Evolutionary conservation across 2,329 filamentous ascomycete genomes (phyloP), one percentile per base, ranked within the genome.

Genomic region (Bipolaris victoriae): DNA sequence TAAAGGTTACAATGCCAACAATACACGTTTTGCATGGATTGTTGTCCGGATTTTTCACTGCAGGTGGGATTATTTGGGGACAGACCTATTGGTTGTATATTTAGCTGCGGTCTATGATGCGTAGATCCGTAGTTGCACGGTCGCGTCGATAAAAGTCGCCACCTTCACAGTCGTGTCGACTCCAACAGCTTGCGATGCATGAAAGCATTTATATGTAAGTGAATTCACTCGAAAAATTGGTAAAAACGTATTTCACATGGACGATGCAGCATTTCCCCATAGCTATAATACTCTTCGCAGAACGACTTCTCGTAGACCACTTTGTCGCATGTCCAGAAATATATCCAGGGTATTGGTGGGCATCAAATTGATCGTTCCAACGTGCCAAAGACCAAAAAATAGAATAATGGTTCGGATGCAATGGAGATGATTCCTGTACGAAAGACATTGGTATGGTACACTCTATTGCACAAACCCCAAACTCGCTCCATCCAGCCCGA

Each of bases 401-500:
- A 24, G 36, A 22, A 53, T 11, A 24, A 13, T 33, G 37, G 37
- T 35, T 22, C 40, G 39, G 37, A n/a, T 52, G 52, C 50, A 57
- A 58, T 52, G 44, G 48, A 55, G 44, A 48, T 31, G 50, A 46
- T 57, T 60, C 44, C 43, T 60, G 54, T 51, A 57, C 47, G 31
- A 56, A 70, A 67, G 55, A 55, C 68, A 57, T 66, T 69, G 64
- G 64, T 75, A 68, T 67, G 72, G 66, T 77, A 77, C 75, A 77
- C 66, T 77, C 75, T 77, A 77, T 68, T 74, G 68, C 69, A 76
- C 73, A 76, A 50, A 55, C 65, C 50, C 57, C 55, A 50, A 52
- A 60, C 60, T 57, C 52, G 48, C 62, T 53, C 60, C 56, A 29
- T 54, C 49, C 45, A 31, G 31, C 52, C 61, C 49, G 45, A 50